Evolutionary conservation across 768 basidiomycete species (phyloP), one percentile per base, ranked within the genome.

Genomic region (Russula olivacea): DNA sequence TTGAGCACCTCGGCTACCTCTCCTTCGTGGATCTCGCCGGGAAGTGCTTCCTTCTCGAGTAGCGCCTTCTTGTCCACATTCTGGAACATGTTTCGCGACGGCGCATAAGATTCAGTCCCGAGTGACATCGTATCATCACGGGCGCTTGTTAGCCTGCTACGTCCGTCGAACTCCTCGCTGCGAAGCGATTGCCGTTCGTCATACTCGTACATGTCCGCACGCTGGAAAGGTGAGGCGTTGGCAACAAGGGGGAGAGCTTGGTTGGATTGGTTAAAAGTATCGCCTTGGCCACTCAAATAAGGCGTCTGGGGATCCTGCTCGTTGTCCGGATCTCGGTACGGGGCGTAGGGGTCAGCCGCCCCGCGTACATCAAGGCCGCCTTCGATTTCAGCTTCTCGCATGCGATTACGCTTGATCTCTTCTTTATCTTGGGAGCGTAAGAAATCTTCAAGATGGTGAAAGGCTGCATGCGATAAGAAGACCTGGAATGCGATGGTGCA

Each of bases 11-110:
- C 96, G 0, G 87, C 83, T 14, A 88, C 91, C 77, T 96, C 94
- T 38, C 89, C 87, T 63, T 96, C 93, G 72, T 87, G 82, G 14
- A 92, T 85, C 71, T 93, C 91, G 0, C 89, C 90, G 1, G 93
- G 84, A 1, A 96, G 76, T 5, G 85, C 82, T 68, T 96, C 93
- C 77, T 94, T 93, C 66, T 91, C 89, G 41, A 82, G 74, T 47
- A 88, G 68, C 6, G 81, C 86, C 65, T 86, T 83, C 72, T 85
- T 88, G 65, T 93, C 88, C 1, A 84, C 80, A 64, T 85, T 86
- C 67, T 89, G 87, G 82, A 98, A 97, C 95, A 97, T 98, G 69
- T 97, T 97, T 36, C 92, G 77, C 0, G 91, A 93, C 0, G 95
- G 95, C 0, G 94, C 95, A 69, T 97, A 98, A 0, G 89, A 90